Base-by-base conservation (phyloP, 495 filamentous ascomycete genomes). In the Tuber magnatum region DNA sequence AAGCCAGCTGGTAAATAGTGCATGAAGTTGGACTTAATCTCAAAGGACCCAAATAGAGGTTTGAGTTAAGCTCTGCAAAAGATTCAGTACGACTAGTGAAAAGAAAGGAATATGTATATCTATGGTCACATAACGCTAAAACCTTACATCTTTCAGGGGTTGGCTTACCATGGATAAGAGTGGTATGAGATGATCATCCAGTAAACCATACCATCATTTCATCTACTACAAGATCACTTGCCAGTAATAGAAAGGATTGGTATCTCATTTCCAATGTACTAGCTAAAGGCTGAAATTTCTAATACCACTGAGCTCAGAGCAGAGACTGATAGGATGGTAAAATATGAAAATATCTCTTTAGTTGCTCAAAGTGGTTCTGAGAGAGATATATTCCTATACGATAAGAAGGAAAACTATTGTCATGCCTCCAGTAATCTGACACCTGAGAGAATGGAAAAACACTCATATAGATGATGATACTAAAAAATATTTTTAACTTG, bases 171-270 rank as follows among this genome's bases (percentile, higher is more conserved):
- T n/a, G 32, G 1, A 39, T 73, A 24, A 73, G 73, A 8, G 73
- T 69, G 22, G 70, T 75, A 73, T 78, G 61, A 22, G 32, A 20
- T 8, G n/a, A 43, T 39, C 48, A 38, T n/a, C 51, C 73, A 5
- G 74, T 73, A 69, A 76, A 76, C 40, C 39, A 43, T 16, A 76
- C 46, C 22, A 78, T 76, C 43, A 74, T 73, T 70, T 72, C 68
- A 71, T 78, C 71, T 42, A 78, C 71, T 18, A 61, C 69, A 10
- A 65, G 39, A 28, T 76, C 35, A 3, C 18, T 78, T 22, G 71
- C 24, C 41, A 71, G 74, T 12, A 75, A 43, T 51, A 73, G 39
- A 1, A 48, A 74, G 12, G 32, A 22, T 42, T 14, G 10, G n/a
- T 44, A 44, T 44, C 14, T 14, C 1, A 14, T 44, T 12, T 10